These are phyloP conservation scores for Sphagnum contortum DNA, from an alignment of 225 moss, liverwort and hornwort species.

Conservation along the genomic window DNA sequence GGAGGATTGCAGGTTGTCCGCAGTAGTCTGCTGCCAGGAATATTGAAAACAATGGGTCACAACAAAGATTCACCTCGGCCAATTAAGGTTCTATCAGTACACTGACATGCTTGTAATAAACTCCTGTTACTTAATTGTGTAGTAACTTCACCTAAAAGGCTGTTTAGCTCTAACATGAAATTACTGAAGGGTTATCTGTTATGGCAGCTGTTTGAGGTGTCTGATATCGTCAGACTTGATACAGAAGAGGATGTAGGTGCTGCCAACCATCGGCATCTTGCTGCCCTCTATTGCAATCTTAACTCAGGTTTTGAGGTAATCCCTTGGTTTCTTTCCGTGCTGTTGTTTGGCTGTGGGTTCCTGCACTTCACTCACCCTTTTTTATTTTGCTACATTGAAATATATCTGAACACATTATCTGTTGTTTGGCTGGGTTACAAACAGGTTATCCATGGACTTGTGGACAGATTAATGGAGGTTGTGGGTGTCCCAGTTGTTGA, in stretches of 20 bases:
- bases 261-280: constrained; percentile 67
- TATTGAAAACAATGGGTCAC: constrained; percentile 84
- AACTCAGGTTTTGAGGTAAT: constrained; percentile 93
- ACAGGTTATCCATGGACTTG: constrained; percentile 90
- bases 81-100: constrained; percentile 34
- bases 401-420: too few species aligned
- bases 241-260: constrained; percentile 68
- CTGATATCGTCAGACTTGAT: constrained; percentile 80
- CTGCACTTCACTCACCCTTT: constrained; percentile 12
- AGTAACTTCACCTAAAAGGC: too few species aligned
- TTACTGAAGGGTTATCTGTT: not conserved
- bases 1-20: constrained; percentile 57
- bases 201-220: constrained; percentile 89
- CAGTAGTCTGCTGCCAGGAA: constrained; percentile 76
- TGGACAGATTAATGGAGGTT: constrained; percentile 79
- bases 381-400: not conserved
- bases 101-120: not conserved
- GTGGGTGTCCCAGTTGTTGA: constrained; percentile 53
- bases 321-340: not conserved
- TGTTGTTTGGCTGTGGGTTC: not conserved
- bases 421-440: not conserved
- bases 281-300: constrained; percentile 68
- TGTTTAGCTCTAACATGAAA: too few species aligned
- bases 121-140: not conserved
- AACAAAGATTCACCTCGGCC: constrained; percentile 79